Base-by-base conservation (phyloP, 2,329 filamentous ascomycete genomes). In the Lachnellula occidentalis region DNA sequence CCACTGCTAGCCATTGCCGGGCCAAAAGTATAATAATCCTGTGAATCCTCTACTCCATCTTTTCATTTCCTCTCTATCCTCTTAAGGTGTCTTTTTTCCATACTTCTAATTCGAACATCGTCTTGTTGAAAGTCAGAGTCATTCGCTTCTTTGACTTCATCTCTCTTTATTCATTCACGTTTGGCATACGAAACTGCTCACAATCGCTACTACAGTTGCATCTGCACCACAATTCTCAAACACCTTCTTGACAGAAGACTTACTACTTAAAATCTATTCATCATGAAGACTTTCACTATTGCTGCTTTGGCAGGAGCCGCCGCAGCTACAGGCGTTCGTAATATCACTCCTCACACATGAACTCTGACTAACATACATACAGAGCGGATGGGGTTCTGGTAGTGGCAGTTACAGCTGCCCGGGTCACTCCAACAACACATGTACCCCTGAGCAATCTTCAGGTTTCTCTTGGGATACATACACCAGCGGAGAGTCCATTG, bases 391-490 rank as follows among this genome's bases (percentile, higher is more conserved):
- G 77, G 71, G 80, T 76, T 71, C 73, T 55, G 72, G 76, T 59
- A 72, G 76, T 60, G 74, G 76, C 53, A 66, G 71, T 47, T 95
- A 84, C 78, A 76, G 76, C 48, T 86, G 78, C 70, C 90, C 90
- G 12, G 73, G 75, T 56, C 90, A 88, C 78, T 83, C 80, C 67
- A 75, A 90, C 76, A 94, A 94, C 76, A 73, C 86, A 65, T 96
- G 92, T 73, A 83, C 80, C 55, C 70, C 79, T n/a, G 72, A 83
- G 61, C 88, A 95, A 74, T 73, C 79, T 59, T 62, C 66, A 21
- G 91, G 90, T 48, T 94, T 88, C 71, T 75, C 86, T 76, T 96
- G 87, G 81, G 71, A 72, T 24, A 80, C 81, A 60, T 78, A 95
- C 22, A 64, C 70, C 59, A 61, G 73, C 36, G 90, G 88, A 45